Percentiles rank a stretch among this genome's conserved stretches.
Evolutionary conservation across 2,329 filamentous ascomycete genomes (phyloP).

Genomic region (Diplocarpon mali): DNA sequence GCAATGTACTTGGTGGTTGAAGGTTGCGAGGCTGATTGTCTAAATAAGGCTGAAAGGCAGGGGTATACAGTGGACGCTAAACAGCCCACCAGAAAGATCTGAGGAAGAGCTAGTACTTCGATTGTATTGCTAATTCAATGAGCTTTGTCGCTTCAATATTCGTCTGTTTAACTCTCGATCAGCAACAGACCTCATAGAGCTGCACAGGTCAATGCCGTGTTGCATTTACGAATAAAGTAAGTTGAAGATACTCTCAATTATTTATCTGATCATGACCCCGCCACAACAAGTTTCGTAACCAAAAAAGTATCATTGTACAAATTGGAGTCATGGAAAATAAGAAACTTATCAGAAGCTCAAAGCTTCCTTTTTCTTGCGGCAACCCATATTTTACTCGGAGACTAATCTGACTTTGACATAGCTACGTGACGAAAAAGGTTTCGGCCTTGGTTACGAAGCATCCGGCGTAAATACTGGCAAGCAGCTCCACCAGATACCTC

Average conservation of each 20-base stretch:
- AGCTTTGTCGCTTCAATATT: too few species aligned
- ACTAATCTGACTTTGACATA: neutral
- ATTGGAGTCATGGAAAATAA: too few species aligned
- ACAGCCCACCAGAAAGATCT: slow-evolving; percentile 7
- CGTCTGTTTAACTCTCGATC: too few species aligned
- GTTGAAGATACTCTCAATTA: neutral
- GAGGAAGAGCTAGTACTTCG: slow-evolving; percentile 6
- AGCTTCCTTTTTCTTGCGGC: too few species aligned
- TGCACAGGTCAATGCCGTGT: neutral
- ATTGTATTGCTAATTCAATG: neutral
- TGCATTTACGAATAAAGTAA: too few species aligned
- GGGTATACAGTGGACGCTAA: neutral
- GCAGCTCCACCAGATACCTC: too few species aligned
- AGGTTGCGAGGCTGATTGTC: neutral
- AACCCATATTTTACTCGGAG: neutral
- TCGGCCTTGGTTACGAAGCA: too few species aligned
- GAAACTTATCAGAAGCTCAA: too few species aligned
- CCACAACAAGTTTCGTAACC: neutral
- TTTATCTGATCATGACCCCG: neutral
- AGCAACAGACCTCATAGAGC: neutral
- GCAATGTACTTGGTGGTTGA: neutral
- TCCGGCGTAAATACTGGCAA: too few species aligned
- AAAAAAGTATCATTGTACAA: neutral
- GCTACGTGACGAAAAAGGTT: too few species aligned
- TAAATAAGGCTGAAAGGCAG: neutral